Evolutionary conservation across 805 yeast species (phyloP), one percentile per base, ranked within the genome.

Genomic region (Suhomyces xylopsoci): DNA sequence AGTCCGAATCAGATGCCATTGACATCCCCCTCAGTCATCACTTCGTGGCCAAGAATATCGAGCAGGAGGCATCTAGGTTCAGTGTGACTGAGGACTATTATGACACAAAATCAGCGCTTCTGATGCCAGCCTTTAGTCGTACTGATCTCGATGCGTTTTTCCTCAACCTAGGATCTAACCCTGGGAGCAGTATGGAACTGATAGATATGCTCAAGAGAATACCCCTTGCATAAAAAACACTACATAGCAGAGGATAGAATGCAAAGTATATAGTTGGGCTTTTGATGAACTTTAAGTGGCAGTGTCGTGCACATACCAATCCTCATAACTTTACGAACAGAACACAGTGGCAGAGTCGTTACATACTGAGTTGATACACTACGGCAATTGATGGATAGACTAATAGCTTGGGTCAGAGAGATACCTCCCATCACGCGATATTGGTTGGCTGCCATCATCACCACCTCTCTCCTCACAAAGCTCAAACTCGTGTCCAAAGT

Each of bases 361-460:
- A n/a, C 36, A 32, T 28, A 28, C 28, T 26, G 32, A 28, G 32
- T 28, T n/a, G n/a, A n/a, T n/a, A 20, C n/a, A 40, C 20, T 5
- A 20, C 26, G 12, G n/a, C 25, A 34, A 40, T 32, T 36, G 15
- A 61, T 63, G 66, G 66, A 63, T n/a, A 49, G 56, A 17, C 14
- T 59, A n/a, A 14, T 50, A 3, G 58, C 61, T n/a, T 49, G 52
- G 56, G 36, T 56, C 8, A 45, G 24, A n/a, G 48, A 46, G 5
- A 55, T 57, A 10, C 66, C 63, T 12, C 61, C 65, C 26, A 61
- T 66, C 25, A 62, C 69, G 7, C 55, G 62, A 46, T 59, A 52
- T 45, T 70, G 77, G 76, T 52, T 64, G 5, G 53, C 57, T 5
- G 58, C 65, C 12, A 68, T 70, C 1, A 22, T 65, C 12, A 52